Conservation (phyloP, 805 yeast species). For the Yarrowia divulgata region DNA sequence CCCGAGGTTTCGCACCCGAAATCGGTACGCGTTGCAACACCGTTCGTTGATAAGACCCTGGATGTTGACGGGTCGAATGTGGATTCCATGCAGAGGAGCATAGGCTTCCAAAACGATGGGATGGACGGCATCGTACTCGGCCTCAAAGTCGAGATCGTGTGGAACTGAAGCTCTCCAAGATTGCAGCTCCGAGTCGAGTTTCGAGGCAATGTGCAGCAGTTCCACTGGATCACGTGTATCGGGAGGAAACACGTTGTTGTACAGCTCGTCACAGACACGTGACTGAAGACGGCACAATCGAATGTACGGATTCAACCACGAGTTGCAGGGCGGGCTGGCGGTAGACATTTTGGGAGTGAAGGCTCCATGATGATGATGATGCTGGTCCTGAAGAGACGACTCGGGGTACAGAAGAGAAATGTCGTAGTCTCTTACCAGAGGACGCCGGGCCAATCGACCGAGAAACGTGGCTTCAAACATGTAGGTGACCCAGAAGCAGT, state of each 20-base stretch:
- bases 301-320: slow-evolving; percentile 19
- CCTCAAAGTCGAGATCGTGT: slow-evolving; percentile 20
- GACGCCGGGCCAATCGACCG: slow-evolving; percentile 11
- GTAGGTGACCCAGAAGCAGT: slow-evolving; percentile 34
- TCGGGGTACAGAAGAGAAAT: slow-evolving; percentile 4
- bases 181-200: slow-evolving; percentile 21
- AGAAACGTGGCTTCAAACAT: slow-evolving; percentile 21
- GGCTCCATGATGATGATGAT: background rate
- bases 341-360: background rate
- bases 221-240: slow-evolving; percentile 19
- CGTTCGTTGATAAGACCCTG: slow-evolving; percentile 30
- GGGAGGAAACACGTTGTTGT: slow-evolving; percentile 18
- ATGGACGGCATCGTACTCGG: slow-evolving; percentile 26
- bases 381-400: background rate
- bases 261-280: slow-evolving; percentile 14
- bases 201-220: slow-evolving; percentile 5
- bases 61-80: slow-evolving; percentile 8
- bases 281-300: slow-evolving; percentile 12
- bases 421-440: slow-evolving; percentile 17
- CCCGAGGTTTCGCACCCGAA: slow-evolving; percentile 14
- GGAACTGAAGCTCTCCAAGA: slow-evolving; percentile 10
- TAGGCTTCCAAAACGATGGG: slow-evolving; percentile 17
- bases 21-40: slow-evolving; percentile 24
- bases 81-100: slow-evolving; percentile 17
- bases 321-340: slow-evolving; percentile 8